These are phyloP conservation scores for Boletus calvinii DNA, from an alignment of 1,284 basidiomycete genomes.

Conservation along the genomic window DNA sequence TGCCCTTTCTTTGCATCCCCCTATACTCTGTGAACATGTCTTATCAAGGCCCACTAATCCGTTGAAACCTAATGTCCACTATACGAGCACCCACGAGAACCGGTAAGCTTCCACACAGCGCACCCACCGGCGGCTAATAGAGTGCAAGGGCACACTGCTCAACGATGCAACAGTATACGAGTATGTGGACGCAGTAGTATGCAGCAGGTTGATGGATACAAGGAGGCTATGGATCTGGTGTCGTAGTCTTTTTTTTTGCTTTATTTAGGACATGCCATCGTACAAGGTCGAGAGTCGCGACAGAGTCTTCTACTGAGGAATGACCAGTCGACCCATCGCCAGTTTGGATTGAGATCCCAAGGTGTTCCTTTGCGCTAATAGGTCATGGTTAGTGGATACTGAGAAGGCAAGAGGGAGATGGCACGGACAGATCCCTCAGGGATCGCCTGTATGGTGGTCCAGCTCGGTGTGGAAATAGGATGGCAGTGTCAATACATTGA, in stretches of 20 bases:
- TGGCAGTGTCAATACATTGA: conserved; percentile 79
- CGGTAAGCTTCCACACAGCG: neutral
- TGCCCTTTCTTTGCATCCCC: neutral
- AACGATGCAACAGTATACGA: neutral
- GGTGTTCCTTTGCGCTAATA: conserved; percentile 71
- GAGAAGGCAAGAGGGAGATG: neutral
- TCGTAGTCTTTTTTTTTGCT: conserved; percentile 28
- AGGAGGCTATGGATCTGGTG: conserved; percentile 17
- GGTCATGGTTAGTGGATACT: neutral
- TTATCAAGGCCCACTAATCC: conserved; percentile 31
- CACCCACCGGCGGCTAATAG: neutral
- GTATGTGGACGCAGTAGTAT: neutral
- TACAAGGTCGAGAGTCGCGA: conserved; percentile 84
- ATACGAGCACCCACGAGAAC: neutral
- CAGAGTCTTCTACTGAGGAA: conserved; percentile 82
- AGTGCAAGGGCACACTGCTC: neutral
- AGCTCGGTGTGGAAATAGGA: conserved; percentile 78
- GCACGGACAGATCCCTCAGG: conserved; percentile 71
- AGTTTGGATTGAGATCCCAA: conserved; percentile 75
- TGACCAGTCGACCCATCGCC: conserved; percentile 74
- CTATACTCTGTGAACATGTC: conserved; percentile 15
- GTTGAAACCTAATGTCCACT: conserved; percentile 18
- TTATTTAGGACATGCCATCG: conserved; percentile 67
- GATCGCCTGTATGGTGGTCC: conserved; percentile 80
- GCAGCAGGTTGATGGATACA: neutral